Percentiles rank a stretch among this genome's conserved stretches.
Evolutionary conservation across 306 rosid species (phyloP).

Genomic region (Neltuma alba): DNA sequence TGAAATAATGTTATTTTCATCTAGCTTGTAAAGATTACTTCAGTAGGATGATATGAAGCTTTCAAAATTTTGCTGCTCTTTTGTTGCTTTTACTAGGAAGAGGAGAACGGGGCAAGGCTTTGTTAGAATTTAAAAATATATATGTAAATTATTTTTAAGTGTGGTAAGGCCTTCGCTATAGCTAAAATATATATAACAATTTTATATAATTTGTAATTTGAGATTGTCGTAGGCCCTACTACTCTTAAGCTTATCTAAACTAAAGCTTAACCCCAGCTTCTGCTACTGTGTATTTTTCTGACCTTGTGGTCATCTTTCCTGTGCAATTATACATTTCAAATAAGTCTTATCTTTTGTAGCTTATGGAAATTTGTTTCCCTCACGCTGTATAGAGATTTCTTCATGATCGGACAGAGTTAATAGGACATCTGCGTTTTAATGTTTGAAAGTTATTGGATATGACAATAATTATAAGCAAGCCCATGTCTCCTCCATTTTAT

Average conservation of each 20-base stretch:
- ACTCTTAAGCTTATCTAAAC: constrained; percentile 1
- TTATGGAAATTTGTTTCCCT: constrained; percentile 1
- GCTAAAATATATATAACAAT: background rate
- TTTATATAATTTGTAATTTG: background rate
- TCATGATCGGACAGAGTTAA: background rate
- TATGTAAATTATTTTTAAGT: background rate
- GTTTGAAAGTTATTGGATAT: background rate
- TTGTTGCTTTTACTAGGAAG: constrained; percentile 20
- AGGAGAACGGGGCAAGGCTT: constrained; percentile 17
- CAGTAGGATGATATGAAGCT: constrained; percentile 15
- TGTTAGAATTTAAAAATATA: background rate
- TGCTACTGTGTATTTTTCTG: background rate
- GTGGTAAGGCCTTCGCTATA: background rate
- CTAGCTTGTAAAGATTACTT: constrained; percentile 3
- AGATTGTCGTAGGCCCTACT: background rate
- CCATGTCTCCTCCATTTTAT: constrained; percentile 6
- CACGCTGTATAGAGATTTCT: background rate
- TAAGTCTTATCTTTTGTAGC: background rate
- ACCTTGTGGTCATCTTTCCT: background rate
- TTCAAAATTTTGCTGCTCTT: constrained; percentile 16
- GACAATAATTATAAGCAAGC: background rate
- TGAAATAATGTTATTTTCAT: constrained; percentile 6
- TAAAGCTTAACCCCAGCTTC: background rate
- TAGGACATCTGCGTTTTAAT: constrained; percentile 4
- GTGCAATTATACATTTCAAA: no score